Base-by-base conservation (phyloP, 495 filamentous ascomycete genomes). In the Penicillium alfredii region DNA sequence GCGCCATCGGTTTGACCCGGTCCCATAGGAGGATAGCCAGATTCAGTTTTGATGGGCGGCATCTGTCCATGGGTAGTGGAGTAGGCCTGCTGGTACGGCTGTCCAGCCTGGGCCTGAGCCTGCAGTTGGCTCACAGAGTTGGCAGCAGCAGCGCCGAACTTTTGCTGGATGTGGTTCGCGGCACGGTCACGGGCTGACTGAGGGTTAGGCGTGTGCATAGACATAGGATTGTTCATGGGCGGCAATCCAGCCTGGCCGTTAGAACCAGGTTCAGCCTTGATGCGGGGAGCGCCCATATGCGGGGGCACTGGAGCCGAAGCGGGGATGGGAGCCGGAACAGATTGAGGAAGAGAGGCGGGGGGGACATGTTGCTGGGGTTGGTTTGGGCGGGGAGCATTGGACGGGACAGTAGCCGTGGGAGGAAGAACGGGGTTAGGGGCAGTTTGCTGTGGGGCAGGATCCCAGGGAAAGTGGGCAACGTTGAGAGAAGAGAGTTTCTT, bases 401-500 rank as follows among this genome's bases (percentile, higher is more conserved):
- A 81, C 17, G 78, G 79, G 4, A 82, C 70, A 8, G 77, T 76
- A 13, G 66, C 45, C 21, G 67, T 46, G 18, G 71, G 60, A 35
- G 63, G 63, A 23, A 62, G 61, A 12, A 59, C 55, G 33, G 69
- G 47, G 28, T 50, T 55, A 30, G 63, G 72, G 35, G 42, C 25
- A 25, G 64, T 57, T 42, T 68, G 68, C 9, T 60, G 67, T 33
- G 74, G 76, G 34, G 76, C 51, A 38, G 92, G 92, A 53, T 97
- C 93, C 93, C 93, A 99, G 14, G 93, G 93, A 63, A 96, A 97
- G 24, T 77, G 68, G 34, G 89, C 93, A 43, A 94, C 76, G 30
- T 81, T 74, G 30, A 88, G 74, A 47, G 78, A 76, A 0, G 90
- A 82, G 13, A 97, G 77, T 64, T 88, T 94, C 38, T 75, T 71